Base-by-base conservation (phyloP, 192 early-diverging fungal species). In the Backusella tuberculispora region DNA sequence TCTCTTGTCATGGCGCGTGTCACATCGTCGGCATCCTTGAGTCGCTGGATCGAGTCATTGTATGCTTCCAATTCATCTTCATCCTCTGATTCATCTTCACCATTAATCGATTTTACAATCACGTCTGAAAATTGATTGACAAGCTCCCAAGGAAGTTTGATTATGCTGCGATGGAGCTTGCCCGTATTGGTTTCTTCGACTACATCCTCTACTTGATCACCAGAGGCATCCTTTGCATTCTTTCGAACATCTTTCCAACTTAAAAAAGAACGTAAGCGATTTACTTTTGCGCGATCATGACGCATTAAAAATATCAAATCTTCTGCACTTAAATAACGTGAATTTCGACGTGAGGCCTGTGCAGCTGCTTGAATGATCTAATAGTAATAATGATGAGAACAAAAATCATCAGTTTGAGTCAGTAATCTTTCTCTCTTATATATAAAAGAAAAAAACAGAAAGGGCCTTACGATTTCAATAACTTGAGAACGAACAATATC, bases 281-380 rank as follows among this genome's bases (percentile, higher is more conserved):
- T 93, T 15, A 97, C 94, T 80, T 98, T 98, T 66, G 90, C 90
- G 29, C 93, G 89, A 79, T 99, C 98, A 83, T 98, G 94, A 6
- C 97, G 92, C 75, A 98, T 96, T 26, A 99, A 86, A 79, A 98
- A 99, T 34, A 99, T 97, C 42, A 98, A 83, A 81, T 99, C 98
- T 75, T 99, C 97, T 24, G 94, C 85, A 7, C 86, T 85, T 76
- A 96, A 87, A 66, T 89, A 93, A 40, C 94, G 84, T 8, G 96
- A 95, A 0, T 89, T 89, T 17, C 96, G 90, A 68, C 92, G 91
- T 67, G 88, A 84, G 0, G 95, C 93, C 71, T 94, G 92, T 6
- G 91, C 92, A 10, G 96, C 92, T n/a, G 96, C 94, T 81, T 93
- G 86, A 10, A 95, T 90, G 46, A 95, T 89, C 92, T 94, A 46